Evolutionary conservation across 2,329 filamentous ascomycete species (phyloP), one percentile per base, ranked within the genome.

Genomic region (Diplodia seriata): DNA sequence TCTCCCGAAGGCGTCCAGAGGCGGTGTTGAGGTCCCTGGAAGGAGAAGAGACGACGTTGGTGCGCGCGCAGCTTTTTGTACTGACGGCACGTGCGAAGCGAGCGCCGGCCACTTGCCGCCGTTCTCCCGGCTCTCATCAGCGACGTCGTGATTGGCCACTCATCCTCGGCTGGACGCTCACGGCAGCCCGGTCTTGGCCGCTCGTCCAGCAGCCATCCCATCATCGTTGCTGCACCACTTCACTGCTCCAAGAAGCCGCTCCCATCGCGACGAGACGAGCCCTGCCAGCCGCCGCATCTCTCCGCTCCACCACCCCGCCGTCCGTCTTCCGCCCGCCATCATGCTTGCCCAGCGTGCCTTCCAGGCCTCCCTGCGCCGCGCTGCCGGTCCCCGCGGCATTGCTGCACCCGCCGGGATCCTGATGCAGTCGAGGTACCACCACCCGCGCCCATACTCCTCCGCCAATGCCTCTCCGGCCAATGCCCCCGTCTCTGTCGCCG

Each of bases 371-470:
- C 77, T 81, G 70, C 80, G 79, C 73, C 78, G 77, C 68, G 75
- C 77, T 43, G 76, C 75, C 38, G 77, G 77, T 57, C 83, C 79
- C 18, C 71, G 82, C 69, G 77, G 76, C 47, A 74, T 85, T 70
- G 74, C 75, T 73, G 79, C 68, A 75, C 78, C 70, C 75, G 76
- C 73, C 50, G 76, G 77, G 72, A 76, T 75, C 50, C 29, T 68
- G 66, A 76, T 80, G 63, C 84, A 85, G 75, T 80, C 80, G 71
- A 82, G 84, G 84, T 85, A 80, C 71, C 18, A 53, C 59, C 33
- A 61, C 53, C 50, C 65, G 29, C 38, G 29, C 59, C 40, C 40
- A 18, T 38, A 9, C n/a, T 23, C 29, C 29, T 15, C 36, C 50
- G 20, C 61, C 47, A 54, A 53, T 64, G 61, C 64, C 51, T 23